A percentile compares a stretch with the other conserved stretches of the same genome.
These are phyloP conservation scores for Aspergillus sparsus DNA, from an alignment of 495 filamentous ascomycete genomes.

Conservation along the genomic window DNA sequence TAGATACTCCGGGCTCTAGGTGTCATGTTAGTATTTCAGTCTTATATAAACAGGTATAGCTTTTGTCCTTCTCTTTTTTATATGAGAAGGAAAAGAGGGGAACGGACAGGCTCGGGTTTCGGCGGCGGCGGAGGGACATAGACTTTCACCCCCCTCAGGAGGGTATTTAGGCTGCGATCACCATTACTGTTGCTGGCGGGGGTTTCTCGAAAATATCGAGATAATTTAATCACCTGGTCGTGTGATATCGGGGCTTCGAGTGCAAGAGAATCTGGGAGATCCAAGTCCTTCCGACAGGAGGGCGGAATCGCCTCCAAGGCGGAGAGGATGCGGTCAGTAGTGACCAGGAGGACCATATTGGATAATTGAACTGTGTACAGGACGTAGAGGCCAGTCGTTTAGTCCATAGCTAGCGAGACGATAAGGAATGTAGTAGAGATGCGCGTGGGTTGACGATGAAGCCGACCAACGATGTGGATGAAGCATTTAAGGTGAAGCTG, in stretches of 20 bases:
- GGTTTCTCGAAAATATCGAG: conserved; percentile 49
- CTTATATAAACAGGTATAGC: conserved; percentile 3
- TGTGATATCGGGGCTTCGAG: conserved; percentile 77
- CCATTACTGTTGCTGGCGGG: conserved; percentile 19
- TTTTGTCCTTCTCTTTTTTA: too few species aligned
- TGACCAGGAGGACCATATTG: conserved; percentile 75
- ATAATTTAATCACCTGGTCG: conserved; percentile 69
- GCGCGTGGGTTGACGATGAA: not conserved
- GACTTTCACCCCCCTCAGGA: conserved; percentile 70
- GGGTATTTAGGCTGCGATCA: conserved; percentile 54
- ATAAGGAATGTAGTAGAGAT: not conserved
- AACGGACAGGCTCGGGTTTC: conserved; percentile 72
- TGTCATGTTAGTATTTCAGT: conserved; percentile 23
- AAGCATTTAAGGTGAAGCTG: not conserved
- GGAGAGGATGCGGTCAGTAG: conserved; percentile 68
- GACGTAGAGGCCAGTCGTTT: not conserved
- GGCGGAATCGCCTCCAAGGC: conserved; percentile 53
- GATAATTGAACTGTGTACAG: not conserved
- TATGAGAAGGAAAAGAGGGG: not conserved
- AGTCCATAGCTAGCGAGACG: not conserved
- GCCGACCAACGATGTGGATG: not conserved
- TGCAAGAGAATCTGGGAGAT: conserved; percentile 40
- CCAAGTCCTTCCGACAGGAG: conserved; percentile 33
- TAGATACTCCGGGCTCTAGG: conserved; percentile 81
- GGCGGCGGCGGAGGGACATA: conserved; percentile 75